A percentile compares a stretch with the other conserved stretches of the same genome.
Evolutionary conservation across 192 early-diverging fungal species (phyloP).

Genomic region (Entophlyctis luteolus): DNA sequence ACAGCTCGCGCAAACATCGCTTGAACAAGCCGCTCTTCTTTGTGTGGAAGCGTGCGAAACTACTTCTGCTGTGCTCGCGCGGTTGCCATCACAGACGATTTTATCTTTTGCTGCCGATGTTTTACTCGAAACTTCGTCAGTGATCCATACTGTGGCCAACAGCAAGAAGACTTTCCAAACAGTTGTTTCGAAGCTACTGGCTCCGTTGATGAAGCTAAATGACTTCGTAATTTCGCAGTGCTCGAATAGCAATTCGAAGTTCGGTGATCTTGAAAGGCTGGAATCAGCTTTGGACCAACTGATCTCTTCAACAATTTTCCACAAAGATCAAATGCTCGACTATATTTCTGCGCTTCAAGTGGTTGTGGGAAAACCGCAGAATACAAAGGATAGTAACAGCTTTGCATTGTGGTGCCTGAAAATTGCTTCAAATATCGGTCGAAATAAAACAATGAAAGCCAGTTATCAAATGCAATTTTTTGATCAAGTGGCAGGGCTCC

Average conservation of each 20-base stretch:
- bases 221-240: background rate
- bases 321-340: conserved; percentile 9
- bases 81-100: too few relatives aligned
- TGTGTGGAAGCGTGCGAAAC: too few relatives aligned
- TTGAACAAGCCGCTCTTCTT: too few relatives aligned
- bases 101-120: too few relatives aligned
- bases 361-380: background rate
- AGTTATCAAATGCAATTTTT: conserved; percentile 7
- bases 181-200: background rate
- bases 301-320: background rate
- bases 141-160: too few relatives aligned
- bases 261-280: background rate
- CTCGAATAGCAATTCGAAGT: background rate
- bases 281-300: background rate
- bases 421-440: background rate
- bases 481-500: background rate
- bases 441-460: background rate
- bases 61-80: too few relatives aligned
- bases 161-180: background rate
- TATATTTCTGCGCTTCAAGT: background rate
- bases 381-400: background rate
- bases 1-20: too few relatives aligned
- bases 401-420: background rate
- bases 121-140: too few relatives aligned
- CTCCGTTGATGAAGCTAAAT: background rate